phyloP scores from a whole-genome alignment of 495 filamentous ascomycete species.

The Penicillium canescens region DNA sequence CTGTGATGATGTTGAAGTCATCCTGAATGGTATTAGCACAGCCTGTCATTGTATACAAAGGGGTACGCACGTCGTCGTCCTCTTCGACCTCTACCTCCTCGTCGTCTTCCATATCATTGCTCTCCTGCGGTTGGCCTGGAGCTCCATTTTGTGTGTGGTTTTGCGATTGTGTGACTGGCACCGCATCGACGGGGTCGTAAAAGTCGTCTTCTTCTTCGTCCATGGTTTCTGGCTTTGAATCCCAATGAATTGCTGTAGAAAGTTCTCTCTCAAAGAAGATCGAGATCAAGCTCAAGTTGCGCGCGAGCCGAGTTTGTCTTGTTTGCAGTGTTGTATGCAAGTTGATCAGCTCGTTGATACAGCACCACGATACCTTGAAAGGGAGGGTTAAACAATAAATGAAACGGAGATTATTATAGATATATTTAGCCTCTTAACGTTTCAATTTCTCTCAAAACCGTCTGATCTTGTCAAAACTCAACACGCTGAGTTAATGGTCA shows the following conservation, averaged over 20 bases:
- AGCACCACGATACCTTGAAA: not conserved
- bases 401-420: no score
- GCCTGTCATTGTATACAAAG: not conserved
- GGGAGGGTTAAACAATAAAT: no score
- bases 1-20: constrained; percentile 96
- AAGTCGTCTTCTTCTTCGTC: constrained; percentile 58
- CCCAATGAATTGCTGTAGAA: constrained; percentile 11
- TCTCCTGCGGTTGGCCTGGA: constrained; percentile 36
- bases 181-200: constrained; percentile 49
- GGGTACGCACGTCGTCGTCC: constrained; percentile 55
- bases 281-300: constrained; percentile 18
- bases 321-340: constrained; percentile 28
- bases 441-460: no score
- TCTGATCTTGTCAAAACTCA: no score
- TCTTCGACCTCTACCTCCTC: constrained; percentile 76
- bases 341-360: not conserved
- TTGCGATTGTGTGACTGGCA: constrained; percentile 30
- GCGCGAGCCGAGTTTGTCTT: constrained; percentile 32
- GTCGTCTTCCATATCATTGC: constrained; percentile 64
- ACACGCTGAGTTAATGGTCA: constrained; percentile 8
- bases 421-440: no score
- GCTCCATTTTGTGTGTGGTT: constrained; percentile 24
- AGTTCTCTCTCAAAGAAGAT: constrained; percentile 17
- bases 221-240: constrained; percentile 29
- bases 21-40: constrained; percentile 35